phyloP scores from a whole-genome alignment of 495 filamentous ascomycete species.

The Neurospora sp. region DNA sequence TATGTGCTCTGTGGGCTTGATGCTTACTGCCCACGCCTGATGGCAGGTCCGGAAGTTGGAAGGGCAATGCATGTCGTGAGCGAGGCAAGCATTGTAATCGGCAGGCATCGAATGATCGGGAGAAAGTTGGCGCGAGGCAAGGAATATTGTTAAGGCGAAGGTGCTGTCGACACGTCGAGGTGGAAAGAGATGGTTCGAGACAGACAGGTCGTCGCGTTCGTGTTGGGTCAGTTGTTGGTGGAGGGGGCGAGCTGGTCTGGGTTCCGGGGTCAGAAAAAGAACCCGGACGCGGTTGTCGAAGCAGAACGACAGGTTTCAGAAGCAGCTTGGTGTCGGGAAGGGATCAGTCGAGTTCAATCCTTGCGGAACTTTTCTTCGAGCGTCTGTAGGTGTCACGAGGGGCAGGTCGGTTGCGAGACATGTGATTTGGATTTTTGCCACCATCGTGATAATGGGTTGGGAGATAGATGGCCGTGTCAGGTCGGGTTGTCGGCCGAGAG shows the following conservation, averaged over 20 bases:
- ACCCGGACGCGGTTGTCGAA: neutral
- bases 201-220: neutral
- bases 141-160: neutral
- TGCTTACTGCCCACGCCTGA: no score
- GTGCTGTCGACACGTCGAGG: neutral
- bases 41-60: neutral
- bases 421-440: no score
- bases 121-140: neutral
- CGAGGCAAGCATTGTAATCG: neutral
- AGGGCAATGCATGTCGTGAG: neutral
- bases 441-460: neutral
- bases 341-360: neutral
- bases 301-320: neutral
- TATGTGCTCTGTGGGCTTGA: no score
- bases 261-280: neutral
- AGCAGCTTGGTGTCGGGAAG: neutral
- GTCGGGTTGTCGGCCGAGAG: neutral
- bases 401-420: neutral
- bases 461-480: neutral
- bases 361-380: neutral
- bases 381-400: neutral
- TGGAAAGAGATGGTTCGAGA: neutral
- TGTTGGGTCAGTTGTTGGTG: neutral
- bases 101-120: neutral
- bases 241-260: neutral